Conservation (phyloP, 352 stramenopile species). For the Thalassiosira exigua region DNA sequence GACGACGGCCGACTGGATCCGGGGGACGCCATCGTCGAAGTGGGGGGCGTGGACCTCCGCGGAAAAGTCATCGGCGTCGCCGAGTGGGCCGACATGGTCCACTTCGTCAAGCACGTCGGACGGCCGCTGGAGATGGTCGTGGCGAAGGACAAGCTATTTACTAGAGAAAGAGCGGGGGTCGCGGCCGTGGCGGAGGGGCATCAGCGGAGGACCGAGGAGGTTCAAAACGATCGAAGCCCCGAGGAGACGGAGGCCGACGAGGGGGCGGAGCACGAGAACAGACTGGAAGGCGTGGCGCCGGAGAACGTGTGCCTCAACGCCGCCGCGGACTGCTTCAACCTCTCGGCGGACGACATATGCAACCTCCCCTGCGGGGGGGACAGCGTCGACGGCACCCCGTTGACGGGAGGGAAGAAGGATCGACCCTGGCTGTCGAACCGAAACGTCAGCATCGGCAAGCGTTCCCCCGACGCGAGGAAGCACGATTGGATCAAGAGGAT, state of each 20-base stretch:
- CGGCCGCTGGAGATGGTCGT: conserved; percentile 75
- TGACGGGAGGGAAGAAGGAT: neutral
- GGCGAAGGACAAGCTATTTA: conserved; percentile 60
- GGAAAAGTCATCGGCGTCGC: conserved; percentile 75
- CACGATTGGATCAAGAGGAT: too few relatives aligned
- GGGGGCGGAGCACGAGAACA: neutral
- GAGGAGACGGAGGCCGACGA: neutral
- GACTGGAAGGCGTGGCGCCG: neutral
- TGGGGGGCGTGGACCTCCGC: conserved; percentile 78
- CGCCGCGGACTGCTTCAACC: conserved; percentile 17
- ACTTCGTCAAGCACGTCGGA: conserved; percentile 76
- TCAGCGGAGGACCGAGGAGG: neutral
- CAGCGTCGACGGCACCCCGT: neutral
- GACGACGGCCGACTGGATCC: conserved; percentile 40
- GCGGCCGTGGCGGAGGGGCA: neutral
- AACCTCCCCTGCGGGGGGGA: conserved; percentile 14
- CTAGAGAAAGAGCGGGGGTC: conserved; percentile 24
- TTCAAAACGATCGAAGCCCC: neutral
- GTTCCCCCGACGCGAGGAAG: too few relatives aligned
- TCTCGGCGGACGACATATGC: conserved; percentile 25
- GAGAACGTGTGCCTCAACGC: conserved; percentile 11
- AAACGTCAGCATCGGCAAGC: too few relatives aligned
- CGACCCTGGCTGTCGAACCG: neutral
- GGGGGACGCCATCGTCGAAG: conserved; percentile 75
- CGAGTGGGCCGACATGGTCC: conserved; percentile 81